Percentiles rank a stretch among this genome's conserved stretches.
phyloP scores from a whole-genome alignment of 2,329 filamentous ascomycete species.

The Fusarium protoensiforme region DNA sequence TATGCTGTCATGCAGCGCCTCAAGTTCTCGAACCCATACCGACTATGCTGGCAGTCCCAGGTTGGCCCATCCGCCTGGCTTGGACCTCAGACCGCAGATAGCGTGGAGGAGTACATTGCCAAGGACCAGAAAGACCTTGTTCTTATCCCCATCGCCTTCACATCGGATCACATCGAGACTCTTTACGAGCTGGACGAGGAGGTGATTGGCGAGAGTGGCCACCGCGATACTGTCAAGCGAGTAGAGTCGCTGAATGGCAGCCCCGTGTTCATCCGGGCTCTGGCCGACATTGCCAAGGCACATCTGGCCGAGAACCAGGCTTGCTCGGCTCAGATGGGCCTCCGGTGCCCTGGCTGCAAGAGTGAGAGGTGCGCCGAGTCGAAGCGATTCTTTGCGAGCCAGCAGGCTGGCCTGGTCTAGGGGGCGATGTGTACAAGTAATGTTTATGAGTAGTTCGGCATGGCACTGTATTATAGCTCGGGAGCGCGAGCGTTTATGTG shows the following conservation, averaged over 20 bases:
- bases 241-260: conserved; percentile 93
- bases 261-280: conserved; percentile 87
- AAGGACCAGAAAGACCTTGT: conserved; percentile 93
- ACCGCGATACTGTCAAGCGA: conserved; percentile 84
- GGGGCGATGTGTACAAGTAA: background rate
- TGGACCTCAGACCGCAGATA: conserved; percentile 89
- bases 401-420: conserved; percentile 45
- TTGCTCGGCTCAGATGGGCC: conserved; percentile 86
- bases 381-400: conserved; percentile 72
- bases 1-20: conserved; percentile 96
- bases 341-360: conserved; percentile 93
- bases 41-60: conserved; percentile 97
- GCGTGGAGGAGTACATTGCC: conserved; percentile 88
- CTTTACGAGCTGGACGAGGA: conserved; percentile 94
- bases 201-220: conserved; percentile 88
- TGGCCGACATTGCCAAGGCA: conserved; percentile 85
- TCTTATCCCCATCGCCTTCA: conserved; percentile 95
- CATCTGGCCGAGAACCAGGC: conserved; percentile 77
- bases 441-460: background rate
- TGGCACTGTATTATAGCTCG: conserved; percentile 32
- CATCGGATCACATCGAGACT: conserved; percentile 98
- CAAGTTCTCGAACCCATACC: conserved; percentile 88
- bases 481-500: conserved; percentile 6
- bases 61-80: conserved; percentile 96
- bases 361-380: conserved; percentile 87